Percentiles rank a stretch among this genome's conserved stretches.
phyloP scores from a whole-genome alignment of 73 alveolate species.

The Tetrahymena elliotti region DNA sequence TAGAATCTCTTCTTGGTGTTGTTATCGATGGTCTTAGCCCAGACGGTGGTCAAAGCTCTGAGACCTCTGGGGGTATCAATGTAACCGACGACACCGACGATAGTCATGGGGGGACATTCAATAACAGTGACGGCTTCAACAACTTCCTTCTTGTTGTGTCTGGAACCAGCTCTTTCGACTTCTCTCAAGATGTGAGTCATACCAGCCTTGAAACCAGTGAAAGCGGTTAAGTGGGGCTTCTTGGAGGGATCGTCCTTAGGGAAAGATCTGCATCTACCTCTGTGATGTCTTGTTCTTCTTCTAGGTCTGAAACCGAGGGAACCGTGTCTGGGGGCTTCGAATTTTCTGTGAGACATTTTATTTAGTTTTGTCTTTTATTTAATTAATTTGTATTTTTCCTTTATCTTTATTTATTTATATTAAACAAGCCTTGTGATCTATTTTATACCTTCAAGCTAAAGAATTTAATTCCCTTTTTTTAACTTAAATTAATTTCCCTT shows the following conservation, averaged over 20 bases:
- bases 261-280: conserved; percentile 96
- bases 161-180: conserved; percentile 96
- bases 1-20: conserved; percentile 98
- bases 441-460: background rate
- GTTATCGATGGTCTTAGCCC: conserved; percentile 96
- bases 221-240: conserved; percentile 97
- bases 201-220: conserved; percentile 99
- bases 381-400: background rate
- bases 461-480: background rate
- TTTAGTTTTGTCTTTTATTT: background rate
- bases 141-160: conserved; percentile 96
- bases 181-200: conserved; percentile 99
- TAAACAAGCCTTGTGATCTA: background rate
- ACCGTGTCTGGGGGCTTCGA: conserved; percentile 99
- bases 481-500: background rate
- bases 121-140: conserved; percentile 99
- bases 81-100: conserved; percentile 99
- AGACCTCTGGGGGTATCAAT: conserved; percentile 99
- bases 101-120: conserved; percentile 98
- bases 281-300: conserved; percentile 97
- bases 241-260: conserved; percentile 94
- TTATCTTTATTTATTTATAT: background rate
- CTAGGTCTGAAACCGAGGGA: conserved; percentile 98
- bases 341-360: conserved; percentile 97
- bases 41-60: conserved; percentile 97